Evolutionary conservation across 345 rosid species (phyloP).

Genomic region (Eucalyptus albens): DNA sequence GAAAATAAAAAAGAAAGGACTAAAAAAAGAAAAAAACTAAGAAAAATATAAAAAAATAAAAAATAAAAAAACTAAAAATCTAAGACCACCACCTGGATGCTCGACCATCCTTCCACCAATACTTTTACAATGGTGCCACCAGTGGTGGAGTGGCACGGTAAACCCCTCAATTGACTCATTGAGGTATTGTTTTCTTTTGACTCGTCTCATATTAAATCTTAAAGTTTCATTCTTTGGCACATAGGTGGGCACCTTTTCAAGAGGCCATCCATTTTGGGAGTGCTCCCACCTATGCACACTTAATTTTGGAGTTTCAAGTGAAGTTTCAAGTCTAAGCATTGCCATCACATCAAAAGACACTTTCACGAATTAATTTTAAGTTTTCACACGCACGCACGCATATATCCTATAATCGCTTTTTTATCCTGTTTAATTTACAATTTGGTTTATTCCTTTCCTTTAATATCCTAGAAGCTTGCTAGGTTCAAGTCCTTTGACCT

Average conservation of each 20-base stretch:
- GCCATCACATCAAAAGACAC: background rate
- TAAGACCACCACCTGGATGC: background rate
- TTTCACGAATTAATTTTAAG: too few species aligned
- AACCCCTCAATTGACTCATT: background rate
- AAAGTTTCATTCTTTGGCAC: too few species aligned
- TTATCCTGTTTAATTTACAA: background rate
- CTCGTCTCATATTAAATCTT: background rate
- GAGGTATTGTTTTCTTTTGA: too few species aligned
- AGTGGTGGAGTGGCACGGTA: background rate
- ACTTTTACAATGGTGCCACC: background rate
- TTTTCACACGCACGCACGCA: accelerated
- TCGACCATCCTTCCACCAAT: background rate
- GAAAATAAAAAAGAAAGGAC: background rate
- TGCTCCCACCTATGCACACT: background rate
- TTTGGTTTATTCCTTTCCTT: background rate
- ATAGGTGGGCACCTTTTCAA: too few species aligned
- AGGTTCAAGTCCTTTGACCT: background rate
- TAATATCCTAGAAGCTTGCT: background rate
- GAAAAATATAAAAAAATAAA: background rate
- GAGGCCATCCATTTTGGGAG: background rate
- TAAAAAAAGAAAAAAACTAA: background rate
- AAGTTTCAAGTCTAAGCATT: background rate
- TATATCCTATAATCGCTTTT: too few species aligned
- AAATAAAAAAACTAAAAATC: background rate
- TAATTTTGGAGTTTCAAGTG: too few species aligned